Evolutionary conservation across 192 early-diverging fungal species (phyloP).

Genomic region (Coemansia sp.): DNA sequence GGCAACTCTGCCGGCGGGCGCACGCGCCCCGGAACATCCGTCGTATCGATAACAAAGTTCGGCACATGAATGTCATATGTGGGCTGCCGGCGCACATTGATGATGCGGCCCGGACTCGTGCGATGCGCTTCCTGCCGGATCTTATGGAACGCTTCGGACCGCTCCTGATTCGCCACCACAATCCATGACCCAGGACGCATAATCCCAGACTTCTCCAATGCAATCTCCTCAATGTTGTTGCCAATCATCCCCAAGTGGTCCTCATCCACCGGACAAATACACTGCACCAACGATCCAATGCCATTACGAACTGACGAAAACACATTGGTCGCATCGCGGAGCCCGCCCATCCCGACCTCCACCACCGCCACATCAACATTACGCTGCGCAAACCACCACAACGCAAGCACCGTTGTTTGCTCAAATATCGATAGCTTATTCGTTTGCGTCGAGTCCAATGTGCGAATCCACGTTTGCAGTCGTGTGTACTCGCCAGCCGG

Average conservation of each 20-base stretch:
- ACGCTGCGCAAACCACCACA: conserved; percentile 60
- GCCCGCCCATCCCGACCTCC: conserved; percentile 82
- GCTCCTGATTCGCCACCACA: conserved; percentile 41
- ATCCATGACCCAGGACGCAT: conserved; percentile 57
- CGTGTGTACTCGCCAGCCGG: conserved; percentile 36
- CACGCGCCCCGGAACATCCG: background rate
- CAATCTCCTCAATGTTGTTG: conserved; percentile 64
- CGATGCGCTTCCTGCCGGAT: conserved; percentile 41
- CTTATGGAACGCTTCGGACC: conserved; percentile 35
- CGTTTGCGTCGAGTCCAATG: conserved; percentile 38
- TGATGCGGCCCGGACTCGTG: conserved; percentile 32
- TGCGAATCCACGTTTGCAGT: conserved; percentile 42
- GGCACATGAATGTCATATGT: conserved; percentile 37
- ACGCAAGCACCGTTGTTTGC: conserved; percentile 60
- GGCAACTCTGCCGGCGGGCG: conserved; percentile 11
- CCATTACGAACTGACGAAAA: conserved; percentile 52
- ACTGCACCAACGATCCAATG: conserved; percentile 49
- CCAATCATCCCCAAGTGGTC: conserved; percentile 80
- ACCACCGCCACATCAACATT: conserved; percentile 72
- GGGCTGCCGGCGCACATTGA: conserved; percentile 50
- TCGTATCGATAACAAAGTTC: conserved; percentile 22
- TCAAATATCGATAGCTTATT: conserved; percentile 70
- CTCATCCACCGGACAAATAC: conserved; percentile 67
- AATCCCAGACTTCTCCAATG: conserved; percentile 78
- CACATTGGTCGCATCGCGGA: conserved; percentile 82